Conservation (phyloP, 495 filamentous ascomycete species). For the Schizothecium vesticola region DNA sequence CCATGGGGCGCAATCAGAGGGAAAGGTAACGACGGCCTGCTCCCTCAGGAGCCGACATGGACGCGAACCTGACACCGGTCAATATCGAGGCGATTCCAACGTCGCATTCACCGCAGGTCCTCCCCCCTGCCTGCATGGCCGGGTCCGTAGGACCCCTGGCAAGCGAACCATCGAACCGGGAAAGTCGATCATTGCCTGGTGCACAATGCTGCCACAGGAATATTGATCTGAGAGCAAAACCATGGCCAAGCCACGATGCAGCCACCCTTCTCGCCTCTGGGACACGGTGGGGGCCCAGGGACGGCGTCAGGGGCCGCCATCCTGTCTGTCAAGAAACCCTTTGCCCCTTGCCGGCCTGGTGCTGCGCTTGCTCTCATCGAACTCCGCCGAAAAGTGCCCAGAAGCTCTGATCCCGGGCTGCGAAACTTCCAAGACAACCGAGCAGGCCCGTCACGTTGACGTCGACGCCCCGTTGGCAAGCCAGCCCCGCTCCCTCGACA, state of each 20-base stretch:
- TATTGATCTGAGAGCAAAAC: neutral
- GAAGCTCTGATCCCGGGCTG: neutral
- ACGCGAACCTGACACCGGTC: neutral
- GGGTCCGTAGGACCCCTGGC: neutral
- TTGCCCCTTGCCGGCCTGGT: no score
- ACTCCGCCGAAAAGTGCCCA: neutral
- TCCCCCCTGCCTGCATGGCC: neutral
- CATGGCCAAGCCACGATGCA: neutral
- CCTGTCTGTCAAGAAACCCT: neutral
- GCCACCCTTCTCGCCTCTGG: neutral
- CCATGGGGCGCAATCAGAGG: neutral
- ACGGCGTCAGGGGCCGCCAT: neutral
- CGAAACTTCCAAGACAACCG: neutral
- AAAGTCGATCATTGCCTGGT: neutral
- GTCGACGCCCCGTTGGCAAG: neutral
- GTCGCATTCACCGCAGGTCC: neutral
- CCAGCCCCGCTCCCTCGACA: neutral
- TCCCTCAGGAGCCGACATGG: neutral
- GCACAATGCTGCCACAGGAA: neutral
- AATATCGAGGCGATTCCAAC: neutral
- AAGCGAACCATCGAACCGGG: neutral
- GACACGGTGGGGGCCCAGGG: neutral
- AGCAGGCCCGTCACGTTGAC: neutral
- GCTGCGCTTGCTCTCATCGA: no score
- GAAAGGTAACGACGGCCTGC: neutral